Evolutionary conservation across 106 monocot genomes (phyloP).

Genomic region (Allium sativum): DNA sequence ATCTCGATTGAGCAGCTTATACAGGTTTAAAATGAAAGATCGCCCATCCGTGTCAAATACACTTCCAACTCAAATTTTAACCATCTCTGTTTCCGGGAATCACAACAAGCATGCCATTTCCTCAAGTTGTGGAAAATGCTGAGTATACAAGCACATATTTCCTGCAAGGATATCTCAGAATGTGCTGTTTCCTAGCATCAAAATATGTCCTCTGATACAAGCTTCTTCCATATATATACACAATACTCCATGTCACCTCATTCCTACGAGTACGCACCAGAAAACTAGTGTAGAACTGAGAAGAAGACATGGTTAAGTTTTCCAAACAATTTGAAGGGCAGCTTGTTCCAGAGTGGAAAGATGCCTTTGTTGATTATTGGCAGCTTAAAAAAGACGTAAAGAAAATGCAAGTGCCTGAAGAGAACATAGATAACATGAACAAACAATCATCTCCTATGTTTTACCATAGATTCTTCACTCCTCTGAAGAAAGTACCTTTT

Average conservation of each 20-base stretch:
- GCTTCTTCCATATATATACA: conserved; percentile 27
- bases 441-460: conserved; percentile 15
- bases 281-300: not conserved
- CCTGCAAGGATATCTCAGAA: conserved; percentile 55
- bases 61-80: no score
- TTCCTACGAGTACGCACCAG: conserved; percentile 5
- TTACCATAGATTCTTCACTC: conserved; percentile 30
- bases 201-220: conserved; percentile 8
- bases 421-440: conserved; percentile 1
- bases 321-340: conserved; percentile 96
- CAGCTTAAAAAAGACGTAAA: conserved; percentile 89
- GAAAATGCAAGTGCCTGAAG: conserved; percentile 42
- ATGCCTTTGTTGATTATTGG: conserved; percentile 96
- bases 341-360: conserved; percentile 98
- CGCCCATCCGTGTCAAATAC: no score
- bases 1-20: no score
- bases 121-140: conserved; percentile 20
- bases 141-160: not conserved
- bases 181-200: conserved; percentile 61
- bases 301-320: conserved; percentile 78
- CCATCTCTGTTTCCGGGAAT: conserved; percentile 5
- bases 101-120: conserved; percentile 14
- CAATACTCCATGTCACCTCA: conserved; percentile 5
- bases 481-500: conserved; percentile 32
- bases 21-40: not conserved